Percentiles rank a stretch among this genome's conserved stretches.
These are phyloP conservation scores for Neurospora crassa DNA, from an alignment of 2,329 filamentous ascomycete genomes.

Conservation along the genomic window DNA sequence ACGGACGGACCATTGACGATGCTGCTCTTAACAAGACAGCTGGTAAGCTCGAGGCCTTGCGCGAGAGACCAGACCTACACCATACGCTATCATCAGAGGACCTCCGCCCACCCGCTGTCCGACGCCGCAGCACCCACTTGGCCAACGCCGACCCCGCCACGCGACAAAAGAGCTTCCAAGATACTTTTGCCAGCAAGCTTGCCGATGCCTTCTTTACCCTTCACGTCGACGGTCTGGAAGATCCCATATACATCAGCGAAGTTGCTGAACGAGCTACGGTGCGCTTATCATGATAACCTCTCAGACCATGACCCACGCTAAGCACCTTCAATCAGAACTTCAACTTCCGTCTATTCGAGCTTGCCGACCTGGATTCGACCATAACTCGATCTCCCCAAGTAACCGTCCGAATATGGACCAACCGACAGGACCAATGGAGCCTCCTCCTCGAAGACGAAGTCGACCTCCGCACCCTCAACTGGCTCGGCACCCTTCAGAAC, in stretches of 20 bases:
- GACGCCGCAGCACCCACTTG: conserved; percentile 41
- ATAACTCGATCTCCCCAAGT: conserved; percentile 58
- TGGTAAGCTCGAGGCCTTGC: conserved; percentile 50
- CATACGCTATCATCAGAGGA: conserved; percentile 47
- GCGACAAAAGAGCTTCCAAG: conserved; percentile 68
- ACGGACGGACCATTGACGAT: conserved; percentile 63
- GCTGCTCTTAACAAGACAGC: conserved; percentile 61
- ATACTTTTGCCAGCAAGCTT: conserved; percentile 59
- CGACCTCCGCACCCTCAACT: conserved; percentile 65
- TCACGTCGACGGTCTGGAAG: conserved; percentile 54
- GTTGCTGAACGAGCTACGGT: conserved; percentile 65
- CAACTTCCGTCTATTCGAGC: conserved; percentile 76
- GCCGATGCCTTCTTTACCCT: conserved; percentile 87
- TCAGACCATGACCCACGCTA: conserved; percentile 5
- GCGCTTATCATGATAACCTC: conserved; percentile 10
- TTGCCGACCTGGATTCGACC: conserved; percentile 50
- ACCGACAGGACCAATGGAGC: conserved; percentile 40
- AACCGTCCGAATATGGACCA: conserved; percentile 67
- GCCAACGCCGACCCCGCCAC: conserved; percentile 34
- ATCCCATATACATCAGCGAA: conserved; percentile 88
- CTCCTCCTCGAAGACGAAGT: conserved; percentile 65
- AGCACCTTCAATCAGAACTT: conserved; percentile 51
- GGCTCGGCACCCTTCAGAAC: conserved; percentile 61
- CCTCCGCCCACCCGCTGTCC: conserved; percentile 28
- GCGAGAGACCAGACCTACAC: conserved; percentile 38